These are phyloP conservation scores for Neospermospora avenae DNA, from an alignment of 2,329 filamentous ascomycete species.

Conservation along the genomic window DNA sequence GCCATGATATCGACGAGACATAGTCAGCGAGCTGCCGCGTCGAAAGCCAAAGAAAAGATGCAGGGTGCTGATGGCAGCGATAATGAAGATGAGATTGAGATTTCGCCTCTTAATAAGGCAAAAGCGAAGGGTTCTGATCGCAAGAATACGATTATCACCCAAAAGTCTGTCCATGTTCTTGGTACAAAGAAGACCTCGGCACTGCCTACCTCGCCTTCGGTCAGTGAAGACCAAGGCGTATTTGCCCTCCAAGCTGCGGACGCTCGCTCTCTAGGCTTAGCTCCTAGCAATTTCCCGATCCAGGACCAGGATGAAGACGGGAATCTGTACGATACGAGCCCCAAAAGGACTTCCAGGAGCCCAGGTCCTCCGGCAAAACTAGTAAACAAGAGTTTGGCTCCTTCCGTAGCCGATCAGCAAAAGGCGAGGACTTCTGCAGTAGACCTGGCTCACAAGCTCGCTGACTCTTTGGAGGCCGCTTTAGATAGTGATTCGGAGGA, in stretches of 20 bases:
- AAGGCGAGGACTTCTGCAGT: neutral
- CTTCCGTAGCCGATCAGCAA: neutral
- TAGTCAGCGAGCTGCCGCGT: conserved; percentile 14
- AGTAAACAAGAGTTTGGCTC: neutral
- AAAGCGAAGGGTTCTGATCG: neutral
- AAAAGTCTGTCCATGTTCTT: neutral
- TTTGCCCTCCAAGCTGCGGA: neutral
- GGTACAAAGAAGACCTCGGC: no score
- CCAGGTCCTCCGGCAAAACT: neutral
- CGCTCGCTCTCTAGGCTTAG: neutral
- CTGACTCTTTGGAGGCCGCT: neutral
- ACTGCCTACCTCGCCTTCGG: neutral
- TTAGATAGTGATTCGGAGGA: neutral
- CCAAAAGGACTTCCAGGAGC: neutral
- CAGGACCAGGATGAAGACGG: neutral
- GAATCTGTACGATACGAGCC: conserved; percentile 8
- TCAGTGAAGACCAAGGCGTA: neutral
- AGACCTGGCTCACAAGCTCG: conserved; percentile 7
- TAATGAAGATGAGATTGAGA: neutral
- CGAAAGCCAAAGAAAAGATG: conserved; percentile 10
- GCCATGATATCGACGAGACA: neutral
- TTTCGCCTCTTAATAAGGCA: neutral
- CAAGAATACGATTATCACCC: neutral
- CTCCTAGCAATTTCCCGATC: neutral
- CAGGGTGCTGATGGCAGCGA: conserved; percentile 1